Evolutionary conservation across 2,329 filamentous ascomycete genomes (phyloP).

Genomic region (Fusarium sp.): DNA sequence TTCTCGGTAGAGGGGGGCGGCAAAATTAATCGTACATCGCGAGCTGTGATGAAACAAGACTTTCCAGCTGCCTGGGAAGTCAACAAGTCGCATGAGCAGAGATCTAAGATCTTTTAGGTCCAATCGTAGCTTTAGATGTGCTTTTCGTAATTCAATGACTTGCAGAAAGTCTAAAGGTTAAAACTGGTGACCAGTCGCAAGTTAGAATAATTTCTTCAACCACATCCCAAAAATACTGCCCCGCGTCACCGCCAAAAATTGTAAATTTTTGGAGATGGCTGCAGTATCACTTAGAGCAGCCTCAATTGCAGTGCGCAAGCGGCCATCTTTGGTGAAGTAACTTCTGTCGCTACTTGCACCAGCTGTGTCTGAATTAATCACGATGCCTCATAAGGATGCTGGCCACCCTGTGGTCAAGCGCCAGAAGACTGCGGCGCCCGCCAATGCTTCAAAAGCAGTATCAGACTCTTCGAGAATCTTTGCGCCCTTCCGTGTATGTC

Average conservation of each 20-base stretch:
- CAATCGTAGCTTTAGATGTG: background rate
- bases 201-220: conserved; percentile 7
- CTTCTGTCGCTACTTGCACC: background rate
- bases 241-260: conserved; percentile 50
- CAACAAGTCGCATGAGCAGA: background rate
- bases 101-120: accelerated
- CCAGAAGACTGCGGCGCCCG: conserved; percentile 67
- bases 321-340: conserved; percentile 26
- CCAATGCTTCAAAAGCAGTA: conserved; percentile 54
- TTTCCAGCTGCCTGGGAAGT: background rate
- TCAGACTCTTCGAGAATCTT: conserved; percentile 81
- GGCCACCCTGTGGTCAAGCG: conserved; percentile 79
- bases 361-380: conserved; percentile 38
- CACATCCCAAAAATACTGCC: conserved; percentile 19
- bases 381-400: conserved; percentile 69
- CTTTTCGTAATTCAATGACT: background rate
- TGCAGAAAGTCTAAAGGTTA: background rate
- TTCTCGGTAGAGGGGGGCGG: background rate
- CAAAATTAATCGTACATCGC: conserved; percentile 8
- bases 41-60: background rate
- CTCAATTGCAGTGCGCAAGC: conserved; percentile 36
- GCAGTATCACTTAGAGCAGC: conserved; percentile 36
- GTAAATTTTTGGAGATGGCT: conserved; percentile 44
- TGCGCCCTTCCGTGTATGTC: conserved; percentile 87
- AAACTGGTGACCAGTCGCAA: background rate